Evolutionary conservation across 495 filamentous ascomycete genomes (phyloP).

Genomic region (Neurospora pannonica): DNA sequence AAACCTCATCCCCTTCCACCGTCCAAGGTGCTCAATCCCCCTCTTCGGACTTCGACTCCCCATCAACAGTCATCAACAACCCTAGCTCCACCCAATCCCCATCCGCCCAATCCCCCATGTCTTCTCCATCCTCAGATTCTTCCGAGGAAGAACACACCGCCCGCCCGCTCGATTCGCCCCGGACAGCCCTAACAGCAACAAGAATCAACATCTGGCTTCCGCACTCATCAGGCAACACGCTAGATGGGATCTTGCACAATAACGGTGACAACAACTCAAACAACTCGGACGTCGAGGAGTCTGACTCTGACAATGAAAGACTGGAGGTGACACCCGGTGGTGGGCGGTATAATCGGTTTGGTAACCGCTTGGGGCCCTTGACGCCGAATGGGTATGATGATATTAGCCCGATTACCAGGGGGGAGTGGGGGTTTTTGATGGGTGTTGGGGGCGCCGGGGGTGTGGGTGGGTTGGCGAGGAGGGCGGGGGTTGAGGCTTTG

Average conservation of each 20-base stretch:
- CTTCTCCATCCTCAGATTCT: not conserved
- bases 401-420: conserved; percentile 43
- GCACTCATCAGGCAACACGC: conserved; percentile 13
- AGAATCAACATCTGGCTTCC: conserved; percentile 8
- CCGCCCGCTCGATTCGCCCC: conserved; percentile 13
- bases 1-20: not conserved
- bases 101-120: not conserved
- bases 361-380: conserved; percentile 24
- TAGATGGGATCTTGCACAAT: conserved; percentile 24
- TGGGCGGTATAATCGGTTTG: not conserved
- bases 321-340: not conserved
- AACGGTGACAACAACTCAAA: not conserved
- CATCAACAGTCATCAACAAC: not conserved
- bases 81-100: conserved; percentile 4
- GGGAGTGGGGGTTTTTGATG: conserved; percentile 47
- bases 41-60: not conserved
- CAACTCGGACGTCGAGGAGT: not conserved
- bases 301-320: not conserved
- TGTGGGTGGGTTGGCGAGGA: conserved; percentile 12
- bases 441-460: conserved; percentile 18
- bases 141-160: conserved; percentile 22
- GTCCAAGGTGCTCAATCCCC: not conserved
- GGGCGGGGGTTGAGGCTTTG: conserved; percentile 25
- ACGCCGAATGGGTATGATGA: conserved; percentile 48
- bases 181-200: not conserved